These are phyloP conservation scores for Wickerhamomyces queroliae DNA, from an alignment of 805 yeast genomes.

Conservation along the genomic window DNA sequence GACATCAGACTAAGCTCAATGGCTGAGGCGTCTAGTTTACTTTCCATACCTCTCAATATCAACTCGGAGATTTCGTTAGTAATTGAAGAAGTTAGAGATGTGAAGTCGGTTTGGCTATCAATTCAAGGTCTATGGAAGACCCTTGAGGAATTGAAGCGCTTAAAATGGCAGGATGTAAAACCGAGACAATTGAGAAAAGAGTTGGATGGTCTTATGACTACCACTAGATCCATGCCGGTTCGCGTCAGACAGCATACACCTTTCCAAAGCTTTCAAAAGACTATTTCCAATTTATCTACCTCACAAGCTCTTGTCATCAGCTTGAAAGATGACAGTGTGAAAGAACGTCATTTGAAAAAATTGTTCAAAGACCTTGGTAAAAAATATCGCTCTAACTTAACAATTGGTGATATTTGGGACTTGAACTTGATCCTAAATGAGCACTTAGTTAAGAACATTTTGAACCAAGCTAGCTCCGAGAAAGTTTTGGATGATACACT, in stretches of 20 bases:
- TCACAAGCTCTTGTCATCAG: conserved; percentile 29
- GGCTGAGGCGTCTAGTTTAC: conserved; percentile 26
- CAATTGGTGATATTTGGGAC: conserved; percentile 48
- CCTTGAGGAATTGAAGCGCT: conserved; percentile 34
- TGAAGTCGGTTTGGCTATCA: conserved; percentile 59
- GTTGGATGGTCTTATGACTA: conserved; percentile 44
- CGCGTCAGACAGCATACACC: conserved; percentile 64
- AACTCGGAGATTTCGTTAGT: conserved; percentile 26
- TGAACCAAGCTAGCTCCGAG: conserved; percentile 71
- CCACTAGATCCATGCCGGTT: conserved; percentile 47
- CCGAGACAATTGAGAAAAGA: conserved; percentile 38
- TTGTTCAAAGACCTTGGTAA: conserved; percentile 32
- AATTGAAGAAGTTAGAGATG: conserved; percentile 46
- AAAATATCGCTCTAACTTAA: conserved; percentile 1
- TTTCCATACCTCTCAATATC: conserved; percentile 27
- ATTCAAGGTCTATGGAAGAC: conserved; percentile 45
- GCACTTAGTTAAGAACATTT: conserved; percentile 36
- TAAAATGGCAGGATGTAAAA: conserved; percentile 44
- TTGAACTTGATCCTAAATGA: conserved; percentile 45
- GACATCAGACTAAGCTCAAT: conserved; percentile 16
- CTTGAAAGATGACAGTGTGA: conserved; percentile 51
- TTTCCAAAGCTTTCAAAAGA: conserved; percentile 48
- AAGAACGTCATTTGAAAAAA: conserved; percentile 61
- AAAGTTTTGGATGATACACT: conserved; percentile 55
- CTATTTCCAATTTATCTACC: conserved; percentile 28